Percentiles rank a stretch among this genome's conserved stretches.
These are phyloP conservation scores for Neonectria coccinea DNA, from an alignment of 2,329 filamentous ascomycete genomes.

Conservation along the genomic window DNA sequence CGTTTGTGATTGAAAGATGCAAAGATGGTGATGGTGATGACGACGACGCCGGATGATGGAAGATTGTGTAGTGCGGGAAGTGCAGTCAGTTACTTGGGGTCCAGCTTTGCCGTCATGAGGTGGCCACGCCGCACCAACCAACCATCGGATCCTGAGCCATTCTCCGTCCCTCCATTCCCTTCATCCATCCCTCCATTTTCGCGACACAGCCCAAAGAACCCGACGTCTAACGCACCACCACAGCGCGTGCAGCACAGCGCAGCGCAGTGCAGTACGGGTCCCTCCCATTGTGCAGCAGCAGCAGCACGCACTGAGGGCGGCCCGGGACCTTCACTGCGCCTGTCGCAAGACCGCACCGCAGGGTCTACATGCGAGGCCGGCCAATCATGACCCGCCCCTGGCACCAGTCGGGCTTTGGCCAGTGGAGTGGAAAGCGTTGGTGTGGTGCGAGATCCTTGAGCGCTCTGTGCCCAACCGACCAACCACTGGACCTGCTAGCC, in stretches of 20 bases:
- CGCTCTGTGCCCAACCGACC: slow-evolving; percentile 30
- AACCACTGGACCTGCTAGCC: slow-evolving; percentile 38
- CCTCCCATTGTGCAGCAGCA: slow-evolving; percentile 15
- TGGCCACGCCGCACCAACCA: slow-evolving; percentile 21
- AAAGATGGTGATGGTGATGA: slow-evolving; percentile 12
- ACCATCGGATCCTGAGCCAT: slow-evolving; percentile 2
- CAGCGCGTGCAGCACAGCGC: neutral
- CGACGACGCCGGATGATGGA: slow-evolving; percentile 1
- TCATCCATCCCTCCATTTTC: neutral
- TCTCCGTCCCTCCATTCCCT: neutral
- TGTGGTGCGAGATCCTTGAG: slow-evolving; percentile 23
- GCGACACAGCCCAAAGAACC: slow-evolving; percentile 10
- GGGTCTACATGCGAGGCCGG: slow-evolving; percentile 1
- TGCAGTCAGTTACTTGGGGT: neutral
- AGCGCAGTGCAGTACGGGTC: neutral
- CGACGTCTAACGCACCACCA: neutral
- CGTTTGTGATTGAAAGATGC: neutral
- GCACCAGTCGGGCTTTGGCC: neutral
- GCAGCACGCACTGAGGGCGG: neutral
- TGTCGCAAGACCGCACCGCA: slow-evolving; percentile 16
- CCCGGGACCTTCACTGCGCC: neutral
- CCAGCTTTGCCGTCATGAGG: slow-evolving; percentile 16
- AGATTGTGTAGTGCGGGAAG: slow-evolving; percentile 7
- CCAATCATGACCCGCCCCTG: slow-evolving; percentile 10
- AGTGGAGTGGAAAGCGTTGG: neutral